Base-by-base conservation (phyloP, 176 grass and related monocot species). In the Aegilops sharonensis region DNA sequence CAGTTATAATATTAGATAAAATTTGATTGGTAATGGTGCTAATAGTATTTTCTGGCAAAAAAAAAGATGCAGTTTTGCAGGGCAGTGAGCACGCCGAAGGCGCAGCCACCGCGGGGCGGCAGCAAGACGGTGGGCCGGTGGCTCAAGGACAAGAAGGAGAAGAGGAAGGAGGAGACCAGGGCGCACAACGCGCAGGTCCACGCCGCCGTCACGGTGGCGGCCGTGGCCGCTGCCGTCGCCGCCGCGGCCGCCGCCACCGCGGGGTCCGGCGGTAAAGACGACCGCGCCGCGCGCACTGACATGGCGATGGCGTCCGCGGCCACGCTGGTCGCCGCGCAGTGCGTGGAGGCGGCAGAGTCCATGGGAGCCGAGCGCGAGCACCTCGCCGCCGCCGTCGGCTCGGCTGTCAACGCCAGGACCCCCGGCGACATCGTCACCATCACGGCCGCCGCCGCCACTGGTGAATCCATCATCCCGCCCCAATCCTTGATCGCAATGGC, bases 81-180 rank as follows among this genome's bases (percentile, higher is more conserved):
- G 21, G 83, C 83, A 3, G 85, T 67, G 70, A 92, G 87, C 85
- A 91, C 92, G 47, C 89, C 86, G 29, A 96, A 94, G 82, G 85
- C 92, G 32, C 95, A 92, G 43, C 64, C 83, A 23, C 87, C 86
- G 72, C 88, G 89, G 1, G 94, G 91, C 15, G 74, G 85, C 17
- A 92, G 79, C 91, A 99, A 99, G 90, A 99, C 97, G 14, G 85
- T 99, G 37, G 97, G 97, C 3, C 84, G 97, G 88, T 99, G 97
- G 97, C 74, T 99, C 11, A 99, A 99, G 81, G 97, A 99, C 43
- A 23, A 94, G 10, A 89, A 27, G 85, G 97, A 96, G 94, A 81
- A 43, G 78, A 90, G 76, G 89, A 99, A 99, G 36, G 97, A 99
- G 85, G 97, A 96, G 77, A 83, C 88, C 15, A 89, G 97, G 13